These are phyloP conservation scores for Phytophthora pluvialis DNA, from an alignment of 352 stramenopile genomes.

Conservation along the genomic window DNA sequence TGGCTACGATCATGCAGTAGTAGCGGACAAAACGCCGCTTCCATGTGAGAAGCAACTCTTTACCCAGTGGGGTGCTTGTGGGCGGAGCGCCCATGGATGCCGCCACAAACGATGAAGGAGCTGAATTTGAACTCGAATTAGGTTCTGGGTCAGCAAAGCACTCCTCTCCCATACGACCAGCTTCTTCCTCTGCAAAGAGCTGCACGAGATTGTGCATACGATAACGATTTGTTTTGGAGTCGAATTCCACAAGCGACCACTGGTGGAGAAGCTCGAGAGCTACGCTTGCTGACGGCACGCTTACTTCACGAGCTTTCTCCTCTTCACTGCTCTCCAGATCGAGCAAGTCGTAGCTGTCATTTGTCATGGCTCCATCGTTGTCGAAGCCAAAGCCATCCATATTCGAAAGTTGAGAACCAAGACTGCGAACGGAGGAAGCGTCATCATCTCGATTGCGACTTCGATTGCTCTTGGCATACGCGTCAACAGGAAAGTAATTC, in stretches of 20 bases:
- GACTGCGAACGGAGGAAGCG: constrained; percentile 54
- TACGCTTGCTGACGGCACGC: constrained; percentile 54
- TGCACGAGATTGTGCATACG: constrained; percentile 88
- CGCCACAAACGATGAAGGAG: constrained; percentile 49
- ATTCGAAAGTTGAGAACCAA: constrained; percentile 69
- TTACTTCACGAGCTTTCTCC: constrained; percentile 51
- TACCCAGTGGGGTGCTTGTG: constrained; percentile 48
- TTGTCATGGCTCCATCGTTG: constrained; percentile 83
- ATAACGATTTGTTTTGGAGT: constrained; percentile 71
- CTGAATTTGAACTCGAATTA: constrained; percentile 15
- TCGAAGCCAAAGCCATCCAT: constrained; percentile 80
- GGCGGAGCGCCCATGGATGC: constrained; percentile 38
- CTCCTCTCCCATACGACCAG: constrained; percentile 59
- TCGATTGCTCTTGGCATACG: constrained; percentile 51
- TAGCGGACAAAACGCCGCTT: constrained; percentile 87
- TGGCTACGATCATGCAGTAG: constrained; percentile 82
- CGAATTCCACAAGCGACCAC: constrained; percentile 85
- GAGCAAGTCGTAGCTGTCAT: constrained; percentile 77
- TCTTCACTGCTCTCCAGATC: constrained; percentile 79
- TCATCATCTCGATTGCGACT: constrained; percentile 56
- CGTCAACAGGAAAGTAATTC: constrained; percentile 57
- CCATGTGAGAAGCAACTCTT: constrained; percentile 77
- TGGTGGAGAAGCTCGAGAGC: constrained; percentile 73
- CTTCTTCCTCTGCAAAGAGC: constrained; percentile 85
- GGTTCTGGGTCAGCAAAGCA: constrained; percentile 32